Base-by-base conservation (phyloP, 192 early-diverging fungal species). In the Thoreauomyces humboldtii region DNA sequence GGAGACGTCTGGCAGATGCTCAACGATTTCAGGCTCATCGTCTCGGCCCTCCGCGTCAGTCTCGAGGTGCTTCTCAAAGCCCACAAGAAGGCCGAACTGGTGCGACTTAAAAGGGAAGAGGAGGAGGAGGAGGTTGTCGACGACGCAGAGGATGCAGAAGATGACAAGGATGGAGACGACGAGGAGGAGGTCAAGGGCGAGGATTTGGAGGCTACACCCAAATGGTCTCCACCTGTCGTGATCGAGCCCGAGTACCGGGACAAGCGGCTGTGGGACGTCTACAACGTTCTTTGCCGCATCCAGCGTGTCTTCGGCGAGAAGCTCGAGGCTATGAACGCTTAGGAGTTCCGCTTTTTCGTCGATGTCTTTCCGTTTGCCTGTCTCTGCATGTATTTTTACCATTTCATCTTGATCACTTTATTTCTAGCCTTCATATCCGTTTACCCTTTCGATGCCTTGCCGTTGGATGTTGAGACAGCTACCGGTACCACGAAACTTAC, bases 1-100 rank as follows among this genome's bases (percentile, higher is more conserved):
- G 69, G 69, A n/a, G 53, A 63, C 28, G 59, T 70, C 4, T 70
- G 69, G 69, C 41, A 19, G 22, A 19, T 62, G 27, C 24, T 70
- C 0, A 54, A 70, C 42, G 69, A 60, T 19, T 69, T 69, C 53
- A n/a, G 22, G 31, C 19, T 61, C 36, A 35, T 69, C 28, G 33
- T 69, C 35, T 25, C 5, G 7, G 38, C 47, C 15, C 15, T 69
- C 17, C 22, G 58, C 7, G 47, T 25, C 2, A 35, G 41, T 2
- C 35, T 67, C 9, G 57, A 57, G 21, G 56, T 59, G 25, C 33
- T 55, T 25, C 28, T 67, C 15, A 41, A 9, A 17, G 46, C 61
- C 15, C 36, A 52, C 25, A 36, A 48, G 35, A 63, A 63, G 34
- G 34, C 33, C 31, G 35, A 52, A 6, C 47, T 29, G 19, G 11